Base-by-base conservation (phyloP, 805 yeast species). In the Debaryomyces prosopidis region DNA sequence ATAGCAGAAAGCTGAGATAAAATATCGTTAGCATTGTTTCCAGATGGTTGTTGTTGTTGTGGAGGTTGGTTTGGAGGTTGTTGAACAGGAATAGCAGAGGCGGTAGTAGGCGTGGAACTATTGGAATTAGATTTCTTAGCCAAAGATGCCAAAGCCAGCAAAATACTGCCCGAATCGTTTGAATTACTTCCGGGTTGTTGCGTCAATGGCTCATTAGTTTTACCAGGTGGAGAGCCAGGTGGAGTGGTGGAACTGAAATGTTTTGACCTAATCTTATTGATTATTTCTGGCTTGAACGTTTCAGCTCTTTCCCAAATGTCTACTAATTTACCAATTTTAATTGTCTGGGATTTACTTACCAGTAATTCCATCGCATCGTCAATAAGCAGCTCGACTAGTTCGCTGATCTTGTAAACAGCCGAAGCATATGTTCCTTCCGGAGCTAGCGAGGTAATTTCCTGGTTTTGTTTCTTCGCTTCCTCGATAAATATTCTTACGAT, bases 271-370 rank as follows among this genome's bases (percentile, higher is more conserved):
- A 89, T 76, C 15, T 75, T 61, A 37, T 75, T 65, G 44, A 94
- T 70, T 27, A 76, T 68, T 34, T 75, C 73, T 36, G 79, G 77
- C 44, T 75, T 73, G 68, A 94, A 92, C 12, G 96, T 86, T 36
- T 81, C 82, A 31, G 90, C 85, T 52, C 88, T 82, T 54, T 82
- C 88, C 99, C 99, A 94, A 57, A 94, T 91, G 51, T 89, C 96
- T 53, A 94, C 79, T 54, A 94, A 76, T 67, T 90, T 92, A 57
- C 83, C 73, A 55, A 90, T 80, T 65, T 91, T 94, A 47, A 82
- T 89, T 60, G 53, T 60, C 66, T 79, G 66, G 73, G 87, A 60
- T 75, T 87, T 44, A 47, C 61, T 63, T 35, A 76, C 68, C 49
- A 81, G 73, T 48, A 76, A 80, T 35, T 77, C 72, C 52, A 84